Conservation (phyloP, 2,329 filamentous ascomycete genomes). For the Ceratocystis harringtonii region DNA sequence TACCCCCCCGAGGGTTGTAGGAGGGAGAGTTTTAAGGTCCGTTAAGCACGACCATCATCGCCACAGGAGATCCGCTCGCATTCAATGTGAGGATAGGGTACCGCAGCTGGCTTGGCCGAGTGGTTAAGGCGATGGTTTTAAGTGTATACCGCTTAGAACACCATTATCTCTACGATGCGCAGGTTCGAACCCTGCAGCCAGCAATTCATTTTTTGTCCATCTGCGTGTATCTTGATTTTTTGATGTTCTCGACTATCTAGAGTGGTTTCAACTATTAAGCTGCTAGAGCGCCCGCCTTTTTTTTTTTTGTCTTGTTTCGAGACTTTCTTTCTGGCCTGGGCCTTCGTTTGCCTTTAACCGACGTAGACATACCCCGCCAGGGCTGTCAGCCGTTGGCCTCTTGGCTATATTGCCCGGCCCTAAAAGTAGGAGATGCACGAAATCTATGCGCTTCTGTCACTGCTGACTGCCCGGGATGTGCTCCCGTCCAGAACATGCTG, state of each 20-base stretch:
- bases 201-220: constrained; percentile 3
- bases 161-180: constrained; percentile 17
- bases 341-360: no score
- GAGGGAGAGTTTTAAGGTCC: background rate
- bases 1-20: no score
- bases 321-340: no score
- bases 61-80: background rate
- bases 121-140: constrained; percentile 17
- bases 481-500: background rate
- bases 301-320: no score
- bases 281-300: no score
- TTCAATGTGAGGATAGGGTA: background rate
- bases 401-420: no score
- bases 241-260: background rate
- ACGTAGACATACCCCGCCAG: no score
- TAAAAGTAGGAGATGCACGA: no score
- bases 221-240: background rate
- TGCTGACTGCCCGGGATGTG: no score
- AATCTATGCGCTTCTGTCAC: no score
- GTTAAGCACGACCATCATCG: background rate
- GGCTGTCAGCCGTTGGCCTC: no score
- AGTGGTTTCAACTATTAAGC: no score
- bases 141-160: constrained; percentile 11
- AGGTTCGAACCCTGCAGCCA: constrained; percentile 16
- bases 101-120: constrained; percentile 14